These are phyloP conservation scores for Lathyrus sativus DNA, from an alignment of 306 rosid genomes.

Conservation along the genomic window DNA sequence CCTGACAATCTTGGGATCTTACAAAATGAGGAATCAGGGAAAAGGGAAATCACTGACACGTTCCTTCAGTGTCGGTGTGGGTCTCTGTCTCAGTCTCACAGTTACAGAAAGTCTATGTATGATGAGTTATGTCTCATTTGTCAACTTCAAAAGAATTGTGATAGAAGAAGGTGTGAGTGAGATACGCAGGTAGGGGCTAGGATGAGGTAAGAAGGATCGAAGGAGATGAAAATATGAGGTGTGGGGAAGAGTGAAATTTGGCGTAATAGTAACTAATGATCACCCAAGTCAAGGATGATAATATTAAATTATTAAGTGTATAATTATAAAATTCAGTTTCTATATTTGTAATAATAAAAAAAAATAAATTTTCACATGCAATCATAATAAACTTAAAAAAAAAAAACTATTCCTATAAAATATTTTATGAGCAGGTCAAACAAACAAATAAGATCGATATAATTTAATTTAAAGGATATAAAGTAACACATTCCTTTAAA, in stretches of 20 bases:
- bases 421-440: too few relatives aligned
- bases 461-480: too few relatives aligned
- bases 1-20: slow-evolving; percentile 34
- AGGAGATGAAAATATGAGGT: neutral
- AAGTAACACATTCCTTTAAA: too few relatives aligned
- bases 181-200: neutral
- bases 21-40: slow-evolving; percentile 31
- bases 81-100: slow-evolving; percentile 11
- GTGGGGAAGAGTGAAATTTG: neutral
- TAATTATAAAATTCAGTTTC: too few relatives aligned
- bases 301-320: too few relatives aligned
- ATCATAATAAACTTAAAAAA: too few relatives aligned
- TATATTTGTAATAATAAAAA: too few relatives aligned
- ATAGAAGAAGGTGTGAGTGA: slow-evolving; percentile 3
- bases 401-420: too few relatives aligned
- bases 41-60: slow-evolving; percentile 35
- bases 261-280: neutral
- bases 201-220: neutral
- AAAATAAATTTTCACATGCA: too few relatives aligned
- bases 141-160: slow-evolving; percentile 21
- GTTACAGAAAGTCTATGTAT: slow-evolving; percentile 7
- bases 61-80: neutral
- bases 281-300: neutral
- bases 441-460: too few relatives aligned
- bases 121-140: slow-evolving; percentile 23